These are phyloP conservation scores for Blepharisma stoltei DNA, from an alignment of 73 alveolate species.

Conservation along the genomic window DNA sequence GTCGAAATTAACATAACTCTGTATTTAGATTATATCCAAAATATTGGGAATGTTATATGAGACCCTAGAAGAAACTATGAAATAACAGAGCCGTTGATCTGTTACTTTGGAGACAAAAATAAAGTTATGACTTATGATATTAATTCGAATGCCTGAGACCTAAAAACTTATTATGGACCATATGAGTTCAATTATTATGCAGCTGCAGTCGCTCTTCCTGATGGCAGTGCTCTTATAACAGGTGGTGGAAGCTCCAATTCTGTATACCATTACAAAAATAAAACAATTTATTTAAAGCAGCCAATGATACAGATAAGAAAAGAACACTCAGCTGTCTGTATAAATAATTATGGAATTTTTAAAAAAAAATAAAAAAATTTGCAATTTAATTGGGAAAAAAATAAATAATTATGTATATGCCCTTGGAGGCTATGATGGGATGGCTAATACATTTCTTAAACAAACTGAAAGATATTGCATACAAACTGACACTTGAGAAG, in stretches of 20 bases:
- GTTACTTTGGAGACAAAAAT: slow-evolving; percentile 80
- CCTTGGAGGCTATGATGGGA: slow-evolving; percentile 91
- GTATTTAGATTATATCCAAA: not conserved
- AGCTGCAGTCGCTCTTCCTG: slow-evolving; percentile 79
- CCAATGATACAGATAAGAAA: slow-evolving; percentile 72
- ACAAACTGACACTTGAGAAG: slow-evolving; percentile 57
- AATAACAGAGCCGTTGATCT: slow-evolving; percentile 44
- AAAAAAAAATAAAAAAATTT: too few relatives aligned
- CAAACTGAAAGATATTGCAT: slow-evolving; percentile 61
- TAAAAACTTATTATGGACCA: slow-evolving; percentile 29
- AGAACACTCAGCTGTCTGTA: slow-evolving; percentile 81
- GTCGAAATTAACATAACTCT: too few relatives aligned
- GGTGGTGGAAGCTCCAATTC: slow-evolving; percentile 83
- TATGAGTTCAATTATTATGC: slow-evolving; percentile 69
- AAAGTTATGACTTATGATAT: slow-evolving; percentile 63
- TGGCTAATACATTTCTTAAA: slow-evolving; percentile 50
- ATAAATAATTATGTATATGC: slow-evolving; percentile 66
- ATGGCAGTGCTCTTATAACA: slow-evolving; percentile 73
- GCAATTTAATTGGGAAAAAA: too few relatives aligned
- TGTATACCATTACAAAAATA: slow-evolving; percentile 52
- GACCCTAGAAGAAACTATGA: slow-evolving; percentile 22
- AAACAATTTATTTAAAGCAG: slow-evolving; percentile 34
- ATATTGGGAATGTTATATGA: slow-evolving; percentile 28
- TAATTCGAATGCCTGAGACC: slow-evolving; percentile 50
- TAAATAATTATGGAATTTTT: slow-evolving; percentile 57